phyloP scores from a whole-genome alignment of 495 filamentous ascomycete species.

The Copromyces sp. region DNA sequence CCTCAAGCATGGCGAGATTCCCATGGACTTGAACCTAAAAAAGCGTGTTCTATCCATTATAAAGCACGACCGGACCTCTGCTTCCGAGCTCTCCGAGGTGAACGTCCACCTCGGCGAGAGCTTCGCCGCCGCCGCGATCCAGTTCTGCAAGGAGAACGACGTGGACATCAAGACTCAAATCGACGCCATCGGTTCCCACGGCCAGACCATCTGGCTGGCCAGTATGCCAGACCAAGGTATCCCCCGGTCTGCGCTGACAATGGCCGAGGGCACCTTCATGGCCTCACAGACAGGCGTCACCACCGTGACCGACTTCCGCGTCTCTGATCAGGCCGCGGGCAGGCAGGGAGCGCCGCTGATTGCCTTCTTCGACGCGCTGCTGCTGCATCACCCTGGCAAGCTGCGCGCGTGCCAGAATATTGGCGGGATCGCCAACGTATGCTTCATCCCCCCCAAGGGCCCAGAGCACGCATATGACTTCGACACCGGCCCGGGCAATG shows the following conservation, averaged over 20 bases:
- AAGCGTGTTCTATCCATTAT: conserved; percentile 47
- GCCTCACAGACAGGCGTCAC: conserved; percentile 31
- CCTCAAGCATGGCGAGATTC: conserved; percentile 35
- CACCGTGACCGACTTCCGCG: conserved; percentile 35
- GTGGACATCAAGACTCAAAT: conserved; percentile 35
- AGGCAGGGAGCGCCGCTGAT: conserved; percentile 40
- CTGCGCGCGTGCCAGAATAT: conserved; percentile 50
- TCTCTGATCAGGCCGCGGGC: conserved; percentile 35
- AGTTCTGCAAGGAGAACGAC: conserved; percentile 34
- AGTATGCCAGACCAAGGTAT: conserved; percentile 42
- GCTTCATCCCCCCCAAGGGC: conserved; percentile 47
- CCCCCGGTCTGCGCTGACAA: conserved; percentile 38
- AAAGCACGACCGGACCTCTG: conserved; percentile 40
- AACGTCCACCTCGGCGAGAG: conserved; percentile 44
- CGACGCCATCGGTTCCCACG: conserved; percentile 47
- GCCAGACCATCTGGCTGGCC: conserved; percentile 50
- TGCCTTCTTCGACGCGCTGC: conserved; percentile 40
- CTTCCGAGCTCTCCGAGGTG: conserved; percentile 43
- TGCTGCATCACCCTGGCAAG: conserved; percentile 47
- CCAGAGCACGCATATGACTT: conserved; percentile 42
- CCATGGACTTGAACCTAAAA: conserved; percentile 42
- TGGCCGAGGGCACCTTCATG: conserved; percentile 36
- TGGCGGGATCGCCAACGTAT: conserved; percentile 50
- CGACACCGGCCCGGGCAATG: conserved; percentile 41
- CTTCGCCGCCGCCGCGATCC: conserved; percentile 38